Base-by-base conservation (phyloP, 331 rosid genomes). In the Phaseolus coccineus region DNA sequence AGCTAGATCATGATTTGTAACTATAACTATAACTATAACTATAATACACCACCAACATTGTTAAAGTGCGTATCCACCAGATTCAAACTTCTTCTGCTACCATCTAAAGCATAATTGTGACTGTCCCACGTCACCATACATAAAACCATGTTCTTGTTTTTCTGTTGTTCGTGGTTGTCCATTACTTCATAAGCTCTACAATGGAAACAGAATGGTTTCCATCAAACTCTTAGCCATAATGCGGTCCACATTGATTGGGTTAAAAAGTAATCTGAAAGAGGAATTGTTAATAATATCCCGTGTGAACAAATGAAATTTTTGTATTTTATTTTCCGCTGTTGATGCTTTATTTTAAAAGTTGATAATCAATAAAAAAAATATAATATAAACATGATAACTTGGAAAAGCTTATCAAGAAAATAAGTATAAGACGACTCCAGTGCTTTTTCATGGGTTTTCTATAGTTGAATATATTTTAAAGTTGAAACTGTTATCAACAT, bases 71-170 rank as follows among this genome's bases (percentile, higher is more conserved):
- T 9, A 51, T n/a, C 27, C 9, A 67, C 35, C 6, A 47, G 22
- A 73, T 50, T 74, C 27, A 73, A 67, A 74, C 62, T 55, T 80
- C 37, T 61, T 61, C 22, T 1, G 2, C 40, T n/a, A 48, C 40
- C 81, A 82, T 27, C 83, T 76, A 71, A 77, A 74, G 70, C 69
- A 65, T 16, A 28, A 30, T 25, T 57, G 31, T 57, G 35, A 57
- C 35, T 57, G 28, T 71, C 57, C 8, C 58, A 56, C 22, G 39
- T 67, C 85, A 68, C 40, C 55, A 64, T 61, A 58, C 4, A 62
- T 58, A 52, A 77, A 73, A 69, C 67, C 77, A 37, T 39, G 67
- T 73, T 39, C 55, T 22, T 22, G 13, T 55, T 55, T 55, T 39
- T 33, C 12, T 4, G 22, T 55, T 53, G 52, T 35, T 33, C 56